These are phyloP conservation scores for Prinsepia uniflora DNA, from an alignment of 306 rosid genomes.

Conservation along the genomic window DNA sequence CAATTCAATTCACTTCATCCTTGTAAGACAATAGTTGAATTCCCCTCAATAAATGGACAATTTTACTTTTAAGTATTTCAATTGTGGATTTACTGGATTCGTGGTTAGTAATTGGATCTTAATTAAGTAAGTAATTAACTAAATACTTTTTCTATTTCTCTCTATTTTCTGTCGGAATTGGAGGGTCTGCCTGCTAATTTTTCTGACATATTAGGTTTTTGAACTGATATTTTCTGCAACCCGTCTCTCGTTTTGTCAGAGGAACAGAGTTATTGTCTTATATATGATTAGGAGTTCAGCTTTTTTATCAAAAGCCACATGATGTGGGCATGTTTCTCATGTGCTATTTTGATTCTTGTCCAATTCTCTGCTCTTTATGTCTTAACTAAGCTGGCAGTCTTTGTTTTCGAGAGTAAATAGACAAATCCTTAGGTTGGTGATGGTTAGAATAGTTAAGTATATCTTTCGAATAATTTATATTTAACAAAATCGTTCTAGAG, in stretches of 20 bases:
- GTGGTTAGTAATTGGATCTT: background rate
- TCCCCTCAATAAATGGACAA: background rate
- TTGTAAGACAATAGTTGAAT: background rate
- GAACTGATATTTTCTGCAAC: background rate
- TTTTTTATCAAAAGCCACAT: background rate
- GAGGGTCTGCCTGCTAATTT: constrained; percentile 5
- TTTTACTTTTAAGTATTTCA: background rate
- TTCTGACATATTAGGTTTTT: background rate
- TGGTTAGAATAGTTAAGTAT: background rate
- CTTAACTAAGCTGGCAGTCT: background rate
- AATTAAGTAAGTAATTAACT: background rate
- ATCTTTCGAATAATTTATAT: background rate
- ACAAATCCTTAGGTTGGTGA: background rate
- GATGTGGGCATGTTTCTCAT: background rate
- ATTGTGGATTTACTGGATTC: background rate
- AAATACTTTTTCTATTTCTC: constrained; percentile 15
- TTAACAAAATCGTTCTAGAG: background rate
- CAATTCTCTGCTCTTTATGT: background rate
- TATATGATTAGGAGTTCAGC: background rate
- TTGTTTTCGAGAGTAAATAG: background rate
- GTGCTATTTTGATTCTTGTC: background rate
- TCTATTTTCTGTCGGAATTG: constrained; percentile 12
- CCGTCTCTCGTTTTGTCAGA: background rate
- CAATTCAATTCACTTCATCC: background rate
- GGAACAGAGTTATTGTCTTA: background rate